Conservation (phyloP, 345 rosid species). For the Citrus sinensis region DVS_A1.0 CM039161.1:19811001-19811500, state of each 20-base stretch:
- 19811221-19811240: conserved; percentile 84
- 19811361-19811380: conserved; percentile 70
- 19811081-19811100: background rate
- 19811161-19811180: conserved; percentile 68
- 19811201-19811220: conserved; percentile 74
- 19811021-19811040: background rate
- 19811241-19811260: conserved; percentile 88
- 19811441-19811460: conserved; percentile 79
- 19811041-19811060: background rate
- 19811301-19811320: conserved; percentile 82
- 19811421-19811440: conserved; percentile 75
- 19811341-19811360: conserved; percentile 56
- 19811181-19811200: conserved; percentile 77
- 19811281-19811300: conserved; percentile 92
- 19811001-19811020: conserved; percentile 3
- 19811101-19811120: background rate
- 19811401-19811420: conserved; percentile 77
- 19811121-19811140: conserved; percentile 26
- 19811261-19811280: conserved; percentile 99
- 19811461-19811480: conserved; percentile 84
- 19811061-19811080: background rate
- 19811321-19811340: conserved; percentile 55
- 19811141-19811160: conserved; percentile 87
- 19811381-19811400: conserved; percentile 73
- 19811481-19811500: conserved; percentile 68